Evolutionary conservation across 305 asterid genomes (phyloP).

Genomic region (Vinca major): DNA sequence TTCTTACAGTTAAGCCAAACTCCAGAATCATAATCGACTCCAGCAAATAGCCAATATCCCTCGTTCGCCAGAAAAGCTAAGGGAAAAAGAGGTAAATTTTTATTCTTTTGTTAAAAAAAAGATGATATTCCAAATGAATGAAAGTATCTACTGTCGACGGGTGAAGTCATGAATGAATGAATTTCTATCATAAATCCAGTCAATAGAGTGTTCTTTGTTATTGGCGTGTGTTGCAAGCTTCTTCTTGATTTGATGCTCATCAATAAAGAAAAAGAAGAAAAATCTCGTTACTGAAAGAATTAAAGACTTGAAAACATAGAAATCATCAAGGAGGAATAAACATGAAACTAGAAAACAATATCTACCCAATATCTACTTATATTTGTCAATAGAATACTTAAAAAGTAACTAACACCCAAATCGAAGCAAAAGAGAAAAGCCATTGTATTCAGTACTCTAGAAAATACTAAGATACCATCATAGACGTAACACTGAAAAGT

Average conservation of each 20-base stretch:
- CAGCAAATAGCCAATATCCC: slow-evolving; percentile 81
- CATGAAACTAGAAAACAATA: not conserved
- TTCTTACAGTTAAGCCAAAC: slow-evolving; percentile 81
- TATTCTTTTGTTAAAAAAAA: not conserved
- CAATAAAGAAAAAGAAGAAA: not conserved
- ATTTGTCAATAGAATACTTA: not conserved
- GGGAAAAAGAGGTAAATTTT: slow-evolving; percentile 15
- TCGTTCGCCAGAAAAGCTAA: slow-evolving; percentile 94
- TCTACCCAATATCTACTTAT: not conserved
- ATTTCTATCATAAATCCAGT: not conserved
- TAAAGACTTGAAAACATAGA: not conserved
- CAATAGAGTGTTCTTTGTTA: not conserved
- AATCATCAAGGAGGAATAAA: not conserved
- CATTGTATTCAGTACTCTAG: not conserved
- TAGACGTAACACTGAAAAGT: not conserved
- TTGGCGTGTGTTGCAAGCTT: not conserved
- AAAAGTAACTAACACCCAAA: not conserved
- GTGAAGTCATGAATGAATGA: not conserved
- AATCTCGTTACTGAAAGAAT: not conserved
- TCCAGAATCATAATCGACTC: slow-evolving; percentile 87
- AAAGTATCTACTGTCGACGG: not conserved
- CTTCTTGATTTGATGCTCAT: not conserved
- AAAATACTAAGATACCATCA: not conserved
- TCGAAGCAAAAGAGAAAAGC: not conserved
- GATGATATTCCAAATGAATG: not conserved